Conservation (phyloP, 805 yeast species). For the Torulaspora gathmanii region DNA sequence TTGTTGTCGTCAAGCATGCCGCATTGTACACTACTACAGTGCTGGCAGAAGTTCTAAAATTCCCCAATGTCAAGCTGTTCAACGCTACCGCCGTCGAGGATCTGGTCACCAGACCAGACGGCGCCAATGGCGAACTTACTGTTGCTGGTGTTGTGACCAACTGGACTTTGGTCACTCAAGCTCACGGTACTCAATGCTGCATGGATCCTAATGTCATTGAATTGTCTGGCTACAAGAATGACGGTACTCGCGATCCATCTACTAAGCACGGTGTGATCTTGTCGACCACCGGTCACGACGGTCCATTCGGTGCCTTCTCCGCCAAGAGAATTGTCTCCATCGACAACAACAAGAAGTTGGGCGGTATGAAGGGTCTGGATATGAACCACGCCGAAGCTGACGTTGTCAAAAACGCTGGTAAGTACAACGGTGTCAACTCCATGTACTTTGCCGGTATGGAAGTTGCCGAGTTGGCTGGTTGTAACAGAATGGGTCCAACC, state of each 20-base stretch:
- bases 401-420: conserved; percentile 62
- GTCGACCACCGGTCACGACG: conserved; percentile 77
- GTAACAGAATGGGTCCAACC: conserved; percentile 81
- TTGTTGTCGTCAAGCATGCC: conserved; percentile 76
- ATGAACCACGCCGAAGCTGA: conserved; percentile 76
- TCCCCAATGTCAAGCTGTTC: conserved; percentile 72
- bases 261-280: conserved; percentile 47
- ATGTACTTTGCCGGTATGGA: conserved; percentile 62
- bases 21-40: conserved; percentile 71
- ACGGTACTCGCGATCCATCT: conserved; percentile 36
- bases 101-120: conserved; percentile 64
- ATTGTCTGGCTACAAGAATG: conserved; percentile 36
- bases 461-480: conserved; percentile 69
- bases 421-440: conserved; percentile 29
- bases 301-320: conserved; percentile 76
- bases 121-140: conserved; percentile 50
- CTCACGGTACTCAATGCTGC: conserved; percentile 72
- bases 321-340: conserved; percentile 62
- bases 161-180: conserved; percentile 74
- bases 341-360: conserved; percentile 45
- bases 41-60: conserved; percentile 59
- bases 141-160: conserved; percentile 79
- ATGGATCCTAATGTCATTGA: conserved; percentile 82
- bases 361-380: conserved; percentile 74
- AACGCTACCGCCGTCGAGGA: conserved; percentile 81